Conservation (phyloP, 306 rosid genomes). For the Trifolium fragiferum region DNA sequence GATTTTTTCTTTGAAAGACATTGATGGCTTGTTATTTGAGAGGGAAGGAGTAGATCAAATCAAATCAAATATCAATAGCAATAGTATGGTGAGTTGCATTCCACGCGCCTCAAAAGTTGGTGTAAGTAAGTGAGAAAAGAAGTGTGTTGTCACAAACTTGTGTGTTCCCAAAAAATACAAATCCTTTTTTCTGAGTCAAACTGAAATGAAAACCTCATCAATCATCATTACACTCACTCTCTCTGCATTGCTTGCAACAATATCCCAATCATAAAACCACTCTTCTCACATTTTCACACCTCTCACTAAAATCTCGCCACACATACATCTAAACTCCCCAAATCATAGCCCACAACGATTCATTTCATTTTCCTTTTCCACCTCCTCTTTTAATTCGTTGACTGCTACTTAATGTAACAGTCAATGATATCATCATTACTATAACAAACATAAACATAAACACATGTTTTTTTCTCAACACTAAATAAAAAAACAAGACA, state of each 20-base stretch:
- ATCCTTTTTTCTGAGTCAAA: neutral
- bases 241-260: neutral
- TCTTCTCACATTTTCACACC: neutral
- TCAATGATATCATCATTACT: neutral
- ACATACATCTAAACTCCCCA: neutral
- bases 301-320: neutral
- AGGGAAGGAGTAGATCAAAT: no score
- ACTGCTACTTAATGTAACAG: neutral
- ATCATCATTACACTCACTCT: conserved; percentile 1
- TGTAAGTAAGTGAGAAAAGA: neutral
- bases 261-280: neutral
- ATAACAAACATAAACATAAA: neutral
- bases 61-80: no score
- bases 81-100: neutral
- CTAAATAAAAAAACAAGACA: neutral
- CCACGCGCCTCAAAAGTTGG: neutral
- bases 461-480: neutral
- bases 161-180: neutral
- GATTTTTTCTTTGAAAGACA: no score
- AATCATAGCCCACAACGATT: neutral
- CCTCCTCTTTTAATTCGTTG: neutral
- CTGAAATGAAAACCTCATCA: conserved; percentile 7
- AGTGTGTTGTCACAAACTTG: neutral
- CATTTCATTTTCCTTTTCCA: neutral
- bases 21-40: no score